Conservation (phyloP, 768 basidiomycete species). For the Pisolithus tinctorius region DNA sequence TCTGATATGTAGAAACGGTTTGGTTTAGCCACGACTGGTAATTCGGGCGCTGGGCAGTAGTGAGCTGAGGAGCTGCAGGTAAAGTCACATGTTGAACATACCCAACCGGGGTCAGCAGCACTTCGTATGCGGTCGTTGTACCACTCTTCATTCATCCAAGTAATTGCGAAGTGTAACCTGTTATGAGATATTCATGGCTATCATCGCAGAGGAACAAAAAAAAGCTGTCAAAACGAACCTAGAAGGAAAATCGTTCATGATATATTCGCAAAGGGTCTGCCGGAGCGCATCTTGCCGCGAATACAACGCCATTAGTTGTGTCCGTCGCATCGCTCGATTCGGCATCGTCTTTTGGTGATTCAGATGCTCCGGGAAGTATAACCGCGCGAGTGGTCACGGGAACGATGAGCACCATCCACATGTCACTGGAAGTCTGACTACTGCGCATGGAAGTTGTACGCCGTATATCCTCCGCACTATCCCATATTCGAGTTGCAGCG, state of each 20-base stretch:
- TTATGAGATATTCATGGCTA: neutral
- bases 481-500: constrained; percentile 68
- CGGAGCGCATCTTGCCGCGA: constrained; percentile 67
- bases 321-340: constrained; percentile 23
- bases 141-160: constrained; percentile 99
- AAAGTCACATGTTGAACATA: constrained; percentile 25
- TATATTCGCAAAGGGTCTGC: constrained; percentile 74
- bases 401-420: constrained; percentile 90
- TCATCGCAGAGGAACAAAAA: neutral
- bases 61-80: constrained; percentile 3
- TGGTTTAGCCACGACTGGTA: constrained; percentile 86
- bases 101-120: constrained; percentile 53
- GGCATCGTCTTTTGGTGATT: constrained; percentile 9
- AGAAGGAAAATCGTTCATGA: constrained; percentile 79
- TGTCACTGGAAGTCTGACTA: constrained; percentile 54
- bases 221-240: constrained; percentile 46
- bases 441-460: constrained; percentile 33
- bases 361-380: constrained; percentile 14
- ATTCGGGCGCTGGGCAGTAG: constrained; percentile 52
- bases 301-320: constrained; percentile 40
- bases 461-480: constrained; percentile 52
- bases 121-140: constrained; percentile 77
- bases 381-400: constrained; percentile 81
- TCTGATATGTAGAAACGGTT: constrained; percentile 74
- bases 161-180: constrained; percentile 81